Percentiles rank a stretch among this genome's conserved stretches.
phyloP scores from a whole-genome alignment of 176 grass and related monocot species.

The Coix lacrymajobi region DNA sequence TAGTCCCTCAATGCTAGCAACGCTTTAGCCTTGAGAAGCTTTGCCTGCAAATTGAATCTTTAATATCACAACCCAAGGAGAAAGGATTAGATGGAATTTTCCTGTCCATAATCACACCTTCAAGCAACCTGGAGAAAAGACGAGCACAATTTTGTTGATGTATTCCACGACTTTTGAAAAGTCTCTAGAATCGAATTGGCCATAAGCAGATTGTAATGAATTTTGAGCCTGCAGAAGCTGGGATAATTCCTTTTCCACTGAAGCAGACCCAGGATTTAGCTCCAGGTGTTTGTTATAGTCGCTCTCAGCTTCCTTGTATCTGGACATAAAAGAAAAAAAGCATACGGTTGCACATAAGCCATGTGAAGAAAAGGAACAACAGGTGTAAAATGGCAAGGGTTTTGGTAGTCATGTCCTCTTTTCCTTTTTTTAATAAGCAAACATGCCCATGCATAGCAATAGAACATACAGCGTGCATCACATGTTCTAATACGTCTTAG shows the following conservation, averaged over 20 bases:
- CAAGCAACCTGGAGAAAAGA: slow-evolving; percentile 87
- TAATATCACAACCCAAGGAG: neutral
- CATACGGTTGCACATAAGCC: slow-evolving; percentile 1
- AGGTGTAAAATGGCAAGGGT: neutral
- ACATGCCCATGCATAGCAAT: neutral
- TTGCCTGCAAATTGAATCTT: slow-evolving; percentile 61
- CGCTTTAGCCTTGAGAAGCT: slow-evolving; percentile 85
- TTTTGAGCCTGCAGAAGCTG: slow-evolving; percentile 75
- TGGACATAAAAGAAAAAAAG: slow-evolving; percentile 31
- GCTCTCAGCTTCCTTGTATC: slow-evolving; percentile 59
- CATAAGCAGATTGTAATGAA: slow-evolving; percentile 67
- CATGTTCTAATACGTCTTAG: neutral
- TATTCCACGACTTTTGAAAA: slow-evolving; percentile 89
- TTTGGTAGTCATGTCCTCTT: neutral
- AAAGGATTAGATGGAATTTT: neutral
- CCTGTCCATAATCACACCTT: slow-evolving; percentile 46
- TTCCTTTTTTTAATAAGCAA: neutral
- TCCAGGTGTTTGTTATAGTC: slow-evolving; percentile 77
- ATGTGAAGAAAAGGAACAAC: neutral
- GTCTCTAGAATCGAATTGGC: slow-evolving; percentile 66
- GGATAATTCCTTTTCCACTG: slow-evolving; percentile 80
- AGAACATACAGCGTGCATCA: neutral
- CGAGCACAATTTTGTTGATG: slow-evolving; percentile 82
- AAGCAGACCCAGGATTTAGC: slow-evolving; percentile 51
- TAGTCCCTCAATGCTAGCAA: slow-evolving; percentile 79